Base-by-base conservation (phyloP, 2,329 filamentous ascomycete species). In the Alternaria arbusti region DNA sequence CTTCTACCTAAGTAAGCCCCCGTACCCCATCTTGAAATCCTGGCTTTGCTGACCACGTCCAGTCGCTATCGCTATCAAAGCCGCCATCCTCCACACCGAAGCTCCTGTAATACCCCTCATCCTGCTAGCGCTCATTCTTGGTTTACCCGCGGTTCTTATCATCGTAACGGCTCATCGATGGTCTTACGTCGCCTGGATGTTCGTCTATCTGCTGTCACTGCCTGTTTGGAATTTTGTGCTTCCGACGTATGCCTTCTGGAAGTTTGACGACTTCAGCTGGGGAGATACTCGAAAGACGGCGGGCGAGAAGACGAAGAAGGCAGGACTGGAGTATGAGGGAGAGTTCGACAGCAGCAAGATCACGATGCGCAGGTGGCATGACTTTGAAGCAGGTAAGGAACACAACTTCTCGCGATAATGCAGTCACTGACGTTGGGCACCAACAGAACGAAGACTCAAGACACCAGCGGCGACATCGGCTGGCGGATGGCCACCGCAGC, bases 241-340 rank as follows among this genome's bases (percentile, higher is more conserved):
- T 9, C 96, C 96, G 0, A 88, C 89, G 8, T 99, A 99, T 78
- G 91, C 96, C 4, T 99, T 95, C 85, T 99, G 96, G 96, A 98
- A 99, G 83, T 99, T 99, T 79, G 96, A 99, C 79, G 96, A 99
- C 84, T 99, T 99, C 85, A 97, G 92, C 61, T 99, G 96, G 96
- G 96, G 96, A 75, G 96, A 99, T 68, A 99, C 96, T 59, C 89
- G 96, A 66, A 97, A 98, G 88, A 97, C 95, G 44, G 92, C 90
- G 0, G 94, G 94, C 26, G 95, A 97, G 77, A 93, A 91, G 83
- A 90, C 88, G 13, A 94, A 95, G 85, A 96, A 95, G 83, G 92
- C 87, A 3, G 92, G 93, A 30, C 89, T 94, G 66, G 94, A 95
- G 75, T 91, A 91, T 67, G 93, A 97, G 81, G 96, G 96, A 68